These are phyloP conservation scores for Aureoboletus auriporus DNA, from an alignment of 768 basidiomycete species.

Conservation along the genomic window DNA sequence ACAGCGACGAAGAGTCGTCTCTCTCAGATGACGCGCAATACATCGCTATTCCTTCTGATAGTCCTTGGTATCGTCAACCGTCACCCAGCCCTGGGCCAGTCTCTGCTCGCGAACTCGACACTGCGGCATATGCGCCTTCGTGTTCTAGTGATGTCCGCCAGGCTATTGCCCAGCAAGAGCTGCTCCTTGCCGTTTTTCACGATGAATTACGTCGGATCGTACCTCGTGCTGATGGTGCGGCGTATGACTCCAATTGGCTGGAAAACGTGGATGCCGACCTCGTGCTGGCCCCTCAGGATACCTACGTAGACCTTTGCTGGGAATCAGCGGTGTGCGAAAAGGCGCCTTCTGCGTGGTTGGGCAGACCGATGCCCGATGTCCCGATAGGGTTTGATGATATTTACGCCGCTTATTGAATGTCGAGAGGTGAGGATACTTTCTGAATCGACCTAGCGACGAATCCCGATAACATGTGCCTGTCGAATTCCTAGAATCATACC, in stretches of 20 bases:
- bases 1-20: slow-evolving; percentile 20
- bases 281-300: slow-evolving; percentile 24
- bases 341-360: slow-evolving; percentile 1
- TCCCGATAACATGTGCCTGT: not conserved
- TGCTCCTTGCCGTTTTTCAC: slow-evolving; percentile 31
- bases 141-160: slow-evolving; percentile 32
- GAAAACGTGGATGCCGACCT: slow-evolving; percentile 27
- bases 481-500: not conserved
- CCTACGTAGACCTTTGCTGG: slow-evolving; percentile 30
- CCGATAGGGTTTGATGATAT: slow-evolving; percentile 27
- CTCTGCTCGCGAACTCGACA: slow-evolving; percentile 16
- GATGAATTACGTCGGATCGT: slow-evolving; percentile 25
- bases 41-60: slow-evolving; percentile 36
- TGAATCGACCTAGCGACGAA: not conserved
- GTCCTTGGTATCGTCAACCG: slow-evolving; percentile 35
- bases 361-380: slow-evolving; percentile 23
- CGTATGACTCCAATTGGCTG: slow-evolving; percentile 25
- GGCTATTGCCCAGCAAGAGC: slow-evolving; percentile 30
- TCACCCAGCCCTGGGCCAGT: slow-evolving; percentile 25
- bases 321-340: slow-evolving; percentile 22
- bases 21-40: slow-evolving; percentile 33
- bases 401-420: slow-evolving; percentile 11
- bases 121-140: slow-evolving; percentile 19
- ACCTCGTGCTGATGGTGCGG: slow-evolving; percentile 6
- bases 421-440: slow-evolving; percentile 6